Evolutionary conservation across 495 filamentous ascomycete species (phyloP).

Genomic region (Penicillium macrosclerotiorum): DNA sequence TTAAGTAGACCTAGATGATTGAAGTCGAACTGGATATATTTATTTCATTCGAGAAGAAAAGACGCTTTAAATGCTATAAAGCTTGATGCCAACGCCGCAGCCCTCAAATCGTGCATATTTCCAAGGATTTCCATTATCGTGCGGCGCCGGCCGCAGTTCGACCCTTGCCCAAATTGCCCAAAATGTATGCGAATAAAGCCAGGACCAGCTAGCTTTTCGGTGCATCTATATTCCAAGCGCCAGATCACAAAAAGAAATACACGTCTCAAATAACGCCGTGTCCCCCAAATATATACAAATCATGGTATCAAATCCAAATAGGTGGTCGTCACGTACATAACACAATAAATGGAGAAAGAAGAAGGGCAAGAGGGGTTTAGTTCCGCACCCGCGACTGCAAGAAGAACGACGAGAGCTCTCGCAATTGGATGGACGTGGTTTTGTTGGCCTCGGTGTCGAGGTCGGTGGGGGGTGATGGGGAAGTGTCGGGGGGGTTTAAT

Average conservation of each 20-base stretch:
- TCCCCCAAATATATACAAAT: conserved; percentile 7
- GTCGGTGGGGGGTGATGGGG: neutral
- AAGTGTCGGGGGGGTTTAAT: conserved; percentile 2
- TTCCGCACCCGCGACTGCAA: conserved; percentile 2
- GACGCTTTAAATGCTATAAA: neutral
- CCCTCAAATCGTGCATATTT: neutral
- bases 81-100: neutral
- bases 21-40: too few species aligned
- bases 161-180: neutral
- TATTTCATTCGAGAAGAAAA: neutral
- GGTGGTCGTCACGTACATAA: conserved; percentile 2
- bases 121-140: neutral
- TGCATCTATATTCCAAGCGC: conserved; percentile 3
- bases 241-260: neutral
- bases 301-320: conserved; percentile 5
- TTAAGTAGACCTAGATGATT: too few species aligned
- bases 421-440: conserved; percentile 17
- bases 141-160: neutral
- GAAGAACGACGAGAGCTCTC: conserved; percentile 12
- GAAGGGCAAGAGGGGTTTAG: conserved; percentile 2
- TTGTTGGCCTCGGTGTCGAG: conserved; percentile 11
- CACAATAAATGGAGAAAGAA: too few species aligned
- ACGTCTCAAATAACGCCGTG: conserved; percentile 2
- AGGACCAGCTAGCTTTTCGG: conserved; percentile 1
- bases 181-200: neutral